Evolutionary conservation across 2,329 filamentous ascomycete genomes (phyloP).

Genomic region (Botrytis paeoniae): DNA sequence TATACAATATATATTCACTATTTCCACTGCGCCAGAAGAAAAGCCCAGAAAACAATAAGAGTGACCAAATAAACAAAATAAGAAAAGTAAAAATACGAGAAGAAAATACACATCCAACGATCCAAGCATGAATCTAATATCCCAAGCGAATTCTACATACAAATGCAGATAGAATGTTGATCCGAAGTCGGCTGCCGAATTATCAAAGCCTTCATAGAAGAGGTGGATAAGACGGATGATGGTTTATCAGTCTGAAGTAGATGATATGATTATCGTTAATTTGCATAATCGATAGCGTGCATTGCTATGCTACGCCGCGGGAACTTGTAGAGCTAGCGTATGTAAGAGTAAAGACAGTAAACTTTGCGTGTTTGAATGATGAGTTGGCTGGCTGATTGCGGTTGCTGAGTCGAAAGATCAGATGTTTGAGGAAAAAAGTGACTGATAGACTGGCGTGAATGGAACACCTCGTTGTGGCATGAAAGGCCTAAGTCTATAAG

Average conservation of each 20-base stretch:
- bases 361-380: neutral
- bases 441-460: neutral
- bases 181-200: too few relatives aligned
- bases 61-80: neutral
- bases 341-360: neutral
- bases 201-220: too few relatives aligned
- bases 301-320: neutral
- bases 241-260: neutral
- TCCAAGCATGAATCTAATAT: neutral
- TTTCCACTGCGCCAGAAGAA: neutral
- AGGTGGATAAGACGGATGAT: neutral
- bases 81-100: neutral
- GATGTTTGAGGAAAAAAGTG: neutral
- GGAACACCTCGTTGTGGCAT: neutral
- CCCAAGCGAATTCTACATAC: neutral
- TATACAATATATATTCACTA: neutral
- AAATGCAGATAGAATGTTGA: neutral
- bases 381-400: neutral
- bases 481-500: neutral
- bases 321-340: neutral
- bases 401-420: neutral
- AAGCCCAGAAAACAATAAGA: neutral
- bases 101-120: neutral
- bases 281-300: neutral
- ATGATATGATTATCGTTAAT: neutral